Conservation (phyloP, 768 basidiomycete species). For the Mycena amicta region DNA sequence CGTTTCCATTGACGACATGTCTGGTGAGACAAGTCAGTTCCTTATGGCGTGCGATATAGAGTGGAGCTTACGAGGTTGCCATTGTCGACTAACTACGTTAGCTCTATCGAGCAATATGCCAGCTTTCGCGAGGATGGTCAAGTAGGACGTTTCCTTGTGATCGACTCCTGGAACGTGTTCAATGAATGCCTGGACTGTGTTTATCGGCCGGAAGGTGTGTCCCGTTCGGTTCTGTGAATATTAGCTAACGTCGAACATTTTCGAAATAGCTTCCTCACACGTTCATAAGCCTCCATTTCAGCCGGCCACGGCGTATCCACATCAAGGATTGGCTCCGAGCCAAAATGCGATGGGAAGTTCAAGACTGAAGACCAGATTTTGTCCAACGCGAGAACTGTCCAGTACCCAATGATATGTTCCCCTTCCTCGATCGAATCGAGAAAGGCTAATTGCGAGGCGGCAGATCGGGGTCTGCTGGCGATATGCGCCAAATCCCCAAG, state of each 20-base stretch:
- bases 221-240: no score
- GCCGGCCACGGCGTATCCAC: slow-evolving; percentile 46
- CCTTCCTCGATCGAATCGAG: slow-evolving; percentile 35
- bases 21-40: slow-evolving; percentile 14
- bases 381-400: slow-evolving; percentile 38
- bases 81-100: slow-evolving; percentile 20
- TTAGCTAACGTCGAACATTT: no score
- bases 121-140: slow-evolving; percentile 1
- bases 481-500: slow-evolving; percentile 14
- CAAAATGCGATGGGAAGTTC: slow-evolving; percentile 31
- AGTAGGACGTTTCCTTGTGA: background rate
- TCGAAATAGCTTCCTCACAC: slow-evolving; percentile 12
- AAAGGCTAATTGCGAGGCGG: slow-evolving; percentile 24
- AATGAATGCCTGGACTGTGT: slow-evolving; percentile 9
- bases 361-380: slow-evolving; percentile 33
- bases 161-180: background rate
- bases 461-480: no score
- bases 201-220: background rate
- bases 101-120: slow-evolving; percentile 30
- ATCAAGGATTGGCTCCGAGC: slow-evolving; percentile 16
- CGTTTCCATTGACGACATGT: slow-evolving; percentile 22
- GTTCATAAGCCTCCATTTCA: slow-evolving; percentile 16
- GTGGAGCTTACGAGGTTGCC: slow-evolving; percentile 22
- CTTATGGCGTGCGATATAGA: background rate
- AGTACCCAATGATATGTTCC: slow-evolving; percentile 40